Evolutionary conservation across 768 basidiomycete genomes (phyloP).

Genomic region (Tulasnella sp.): DNA sequence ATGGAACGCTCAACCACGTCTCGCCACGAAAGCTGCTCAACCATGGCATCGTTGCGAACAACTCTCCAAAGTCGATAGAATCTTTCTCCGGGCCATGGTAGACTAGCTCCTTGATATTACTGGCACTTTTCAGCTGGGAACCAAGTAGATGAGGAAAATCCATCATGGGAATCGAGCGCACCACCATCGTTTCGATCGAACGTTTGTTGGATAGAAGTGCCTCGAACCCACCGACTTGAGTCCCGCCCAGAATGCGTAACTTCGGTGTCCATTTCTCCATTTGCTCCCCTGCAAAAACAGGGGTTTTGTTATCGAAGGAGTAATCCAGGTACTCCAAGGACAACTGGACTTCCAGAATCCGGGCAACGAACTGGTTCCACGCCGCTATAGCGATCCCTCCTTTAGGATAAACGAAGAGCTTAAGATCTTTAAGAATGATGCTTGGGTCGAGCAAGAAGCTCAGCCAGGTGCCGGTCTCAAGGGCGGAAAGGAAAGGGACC

Average conservation of each 20-base stretch:
- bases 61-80: no score
- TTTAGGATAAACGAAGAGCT: not conserved
- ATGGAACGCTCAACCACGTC: no score
- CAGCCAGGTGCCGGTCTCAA: not conserved
- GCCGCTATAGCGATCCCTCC: no score
- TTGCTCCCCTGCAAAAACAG: not conserved
- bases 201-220: not conserved
- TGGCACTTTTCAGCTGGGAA: no score
- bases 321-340: not conserved
- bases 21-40: no score
- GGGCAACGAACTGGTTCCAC: not conserved
- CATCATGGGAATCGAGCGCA: not conserved
- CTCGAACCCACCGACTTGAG: not conserved
- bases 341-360: not conserved
- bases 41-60: no score
- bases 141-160: no score
- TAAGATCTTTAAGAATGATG: not conserved
- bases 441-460: not conserved
- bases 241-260: not conserved
- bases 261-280: not conserved
- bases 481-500: not conserved
- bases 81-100: no score
- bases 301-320: not conserved
- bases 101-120: no score
- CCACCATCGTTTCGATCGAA: not conserved